Conservation (phyloP, 2,329 filamentous ascomycete species). For the Cyphellophora europaea region DNA sequence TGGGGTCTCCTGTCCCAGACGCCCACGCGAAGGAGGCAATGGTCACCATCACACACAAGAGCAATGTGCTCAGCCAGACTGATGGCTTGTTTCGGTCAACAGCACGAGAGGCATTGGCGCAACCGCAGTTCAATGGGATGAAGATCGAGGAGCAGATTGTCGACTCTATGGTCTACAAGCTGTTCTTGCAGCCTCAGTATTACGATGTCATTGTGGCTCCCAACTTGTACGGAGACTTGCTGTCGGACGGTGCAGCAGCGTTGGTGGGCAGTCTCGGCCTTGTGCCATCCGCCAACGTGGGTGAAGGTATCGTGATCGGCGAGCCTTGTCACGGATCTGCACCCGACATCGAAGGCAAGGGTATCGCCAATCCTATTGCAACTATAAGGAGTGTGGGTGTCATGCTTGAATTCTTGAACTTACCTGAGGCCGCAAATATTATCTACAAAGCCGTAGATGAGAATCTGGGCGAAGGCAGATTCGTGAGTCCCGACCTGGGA, state of each 20-base stretch:
- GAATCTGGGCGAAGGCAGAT: conserved; percentile 72
- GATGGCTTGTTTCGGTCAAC: conserved; percentile 89
- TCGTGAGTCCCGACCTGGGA: conserved; percentile 82
- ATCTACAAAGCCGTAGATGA: conserved; percentile 90
- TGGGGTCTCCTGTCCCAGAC: conserved; percentile 28
- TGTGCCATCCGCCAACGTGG: conserved; percentile 90
- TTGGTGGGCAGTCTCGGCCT: conserved; percentile 86
- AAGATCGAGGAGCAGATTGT: conserved; percentile 94
- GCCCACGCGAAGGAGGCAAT: conserved; percentile 48
- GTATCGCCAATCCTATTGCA: conserved; percentile 93
- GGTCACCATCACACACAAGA: conserved; percentile 97
- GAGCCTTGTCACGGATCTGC: conserved; percentile 97
- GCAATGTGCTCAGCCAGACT: conserved; percentile 91
- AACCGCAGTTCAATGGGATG: conserved; percentile 54
- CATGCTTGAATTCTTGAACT: conserved; percentile 92
- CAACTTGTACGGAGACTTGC: conserved; percentile 94
- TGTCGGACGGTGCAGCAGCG: conserved; percentile 90
- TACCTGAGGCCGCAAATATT: conserved; percentile 74
- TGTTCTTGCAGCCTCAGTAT: conserved; percentile 87
- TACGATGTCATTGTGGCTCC: conserved; percentile 98
- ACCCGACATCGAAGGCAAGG: conserved; percentile 86
- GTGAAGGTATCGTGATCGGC: conserved; percentile 87
- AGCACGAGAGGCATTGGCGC: conserved; percentile 62
- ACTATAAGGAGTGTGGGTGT: conserved; percentile 83
- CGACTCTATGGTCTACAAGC: conserved; percentile 98